phyloP scores from a whole-genome alignment of 2,329 filamentous ascomycete species.

The Colletotrichum sp. region DNA sequence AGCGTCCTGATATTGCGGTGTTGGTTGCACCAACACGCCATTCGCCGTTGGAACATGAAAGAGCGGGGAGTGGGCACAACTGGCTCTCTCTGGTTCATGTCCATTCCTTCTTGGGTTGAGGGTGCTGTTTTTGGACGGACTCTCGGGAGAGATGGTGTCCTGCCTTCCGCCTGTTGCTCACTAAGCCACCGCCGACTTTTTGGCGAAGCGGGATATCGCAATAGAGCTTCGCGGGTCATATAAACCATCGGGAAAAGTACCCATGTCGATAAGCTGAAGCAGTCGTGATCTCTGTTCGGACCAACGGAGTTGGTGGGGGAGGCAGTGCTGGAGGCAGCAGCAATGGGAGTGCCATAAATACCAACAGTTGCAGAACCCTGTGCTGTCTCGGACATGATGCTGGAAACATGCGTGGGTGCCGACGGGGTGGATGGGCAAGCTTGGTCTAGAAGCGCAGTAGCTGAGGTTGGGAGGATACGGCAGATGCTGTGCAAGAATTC shows the following conservation, averaged over 20 bases:
- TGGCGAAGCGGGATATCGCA: background rate
- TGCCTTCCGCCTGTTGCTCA: background rate
- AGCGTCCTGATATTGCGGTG: background rate
- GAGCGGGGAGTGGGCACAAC: background rate
- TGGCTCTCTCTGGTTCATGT: background rate
- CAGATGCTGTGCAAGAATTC: background rate
- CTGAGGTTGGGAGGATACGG: background rate
- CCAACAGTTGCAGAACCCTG: background rate
- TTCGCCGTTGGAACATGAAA: background rate
- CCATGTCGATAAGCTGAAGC: background rate
- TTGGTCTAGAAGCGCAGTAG: background rate
- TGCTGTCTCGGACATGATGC: background rate
- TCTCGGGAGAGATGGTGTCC: background rate
- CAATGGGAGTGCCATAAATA: background rate
- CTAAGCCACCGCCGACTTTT: background rate
- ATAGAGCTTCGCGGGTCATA: background rate
- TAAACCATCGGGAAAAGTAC: background rate
- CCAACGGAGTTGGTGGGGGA: background rate
- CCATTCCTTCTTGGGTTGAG: background rate
- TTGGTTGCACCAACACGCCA: background rate
- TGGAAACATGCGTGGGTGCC: background rate
- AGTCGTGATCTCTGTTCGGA: background rate
- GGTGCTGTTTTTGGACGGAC: background rate
- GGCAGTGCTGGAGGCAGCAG: background rate
- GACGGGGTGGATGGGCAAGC: background rate